Evolutionary conservation across 805 yeast species (phyloP).

Genomic region (Yarrowia alimentaria): DNA sequence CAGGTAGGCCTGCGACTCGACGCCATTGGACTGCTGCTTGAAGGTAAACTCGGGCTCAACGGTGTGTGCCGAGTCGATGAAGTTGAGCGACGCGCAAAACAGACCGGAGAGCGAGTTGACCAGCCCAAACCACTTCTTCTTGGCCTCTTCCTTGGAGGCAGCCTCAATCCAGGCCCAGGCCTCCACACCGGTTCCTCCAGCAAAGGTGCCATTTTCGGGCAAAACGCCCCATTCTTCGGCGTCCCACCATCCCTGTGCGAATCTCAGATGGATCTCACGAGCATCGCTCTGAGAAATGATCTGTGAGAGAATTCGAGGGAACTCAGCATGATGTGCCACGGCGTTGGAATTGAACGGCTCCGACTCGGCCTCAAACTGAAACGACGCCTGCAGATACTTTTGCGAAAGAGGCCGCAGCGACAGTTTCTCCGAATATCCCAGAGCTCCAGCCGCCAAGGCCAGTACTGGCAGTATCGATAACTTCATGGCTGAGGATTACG

Average conservation of each 20-base stretch:
- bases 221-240: conserved; percentile 79
- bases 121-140: conserved; percentile 64
- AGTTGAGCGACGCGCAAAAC: conserved; percentile 92
- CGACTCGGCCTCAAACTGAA: conserved; percentile 64
- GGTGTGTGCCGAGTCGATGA: conserved; percentile 75
- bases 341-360: conserved; percentile 38
- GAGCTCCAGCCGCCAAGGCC: conserved; percentile 5
- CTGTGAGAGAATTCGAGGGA: conserved; percentile 82
- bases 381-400: conserved; percentile 66
- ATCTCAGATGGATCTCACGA: conserved; percentile 76
- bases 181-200: conserved; percentile 97
- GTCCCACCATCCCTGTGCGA: conserved; percentile 96
- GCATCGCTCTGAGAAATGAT: conserved; percentile 64
- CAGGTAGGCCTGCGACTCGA: conserved; percentile 41
- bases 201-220: conserved; percentile 64
- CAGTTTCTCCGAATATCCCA: conserved; percentile 58
- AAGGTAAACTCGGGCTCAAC: conserved; percentile 50
- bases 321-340: conserved; percentile 41
- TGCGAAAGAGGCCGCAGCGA: conserved; percentile 69
- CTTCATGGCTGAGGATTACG: conserved; percentile 7
- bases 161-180: conserved; percentile 85
- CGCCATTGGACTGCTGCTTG: conserved; percentile 36
- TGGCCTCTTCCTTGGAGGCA: conserved; percentile 51
- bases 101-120: conserved; percentile 80
- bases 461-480: conserved; percentile 13